phyloP scores from a whole-genome alignment of 306 rosid species.

The Prunus mongolica region DNA sequence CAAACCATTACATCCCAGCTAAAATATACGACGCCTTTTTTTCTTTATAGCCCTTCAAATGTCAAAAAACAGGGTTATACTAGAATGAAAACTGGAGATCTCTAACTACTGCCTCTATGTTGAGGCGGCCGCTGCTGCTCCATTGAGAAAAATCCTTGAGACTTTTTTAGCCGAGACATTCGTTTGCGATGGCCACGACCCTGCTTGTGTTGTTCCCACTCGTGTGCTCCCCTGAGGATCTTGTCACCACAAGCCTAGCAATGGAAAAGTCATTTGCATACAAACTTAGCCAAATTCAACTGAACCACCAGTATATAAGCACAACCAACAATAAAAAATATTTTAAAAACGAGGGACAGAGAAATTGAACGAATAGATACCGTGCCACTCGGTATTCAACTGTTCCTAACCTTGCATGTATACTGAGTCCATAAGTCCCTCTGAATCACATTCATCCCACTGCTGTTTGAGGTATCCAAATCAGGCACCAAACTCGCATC shows the following conservation, averaged over 20 bases:
- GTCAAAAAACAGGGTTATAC: not conserved
- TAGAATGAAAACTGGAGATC: not conserved
- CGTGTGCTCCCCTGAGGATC: slow-evolving; percentile 81
- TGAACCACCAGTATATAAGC: not conserved
- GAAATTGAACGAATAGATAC: not conserved
- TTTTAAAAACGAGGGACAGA: not conserved
- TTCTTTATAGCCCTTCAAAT: not conserved
- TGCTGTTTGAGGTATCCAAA: slow-evolving; percentile 20
- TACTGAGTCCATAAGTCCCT: slow-evolving; percentile 92
- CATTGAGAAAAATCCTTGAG: slow-evolving; percentile 12
- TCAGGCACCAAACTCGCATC: slow-evolving; percentile 28
- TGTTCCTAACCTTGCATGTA: slow-evolving; percentile 58
- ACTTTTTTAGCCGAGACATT: slow-evolving; percentile 52
- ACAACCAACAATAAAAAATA: no score
- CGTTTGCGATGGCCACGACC: slow-evolving; percentile 86
- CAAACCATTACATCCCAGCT: not conserved
- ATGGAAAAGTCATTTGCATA: slow-evolving; percentile 1
- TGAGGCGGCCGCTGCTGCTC: slow-evolving; percentile 27
- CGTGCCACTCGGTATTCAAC: not conserved
- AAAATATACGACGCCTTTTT: not conserved
- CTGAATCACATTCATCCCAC: slow-evolving; percentile 36
- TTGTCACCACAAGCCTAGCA: slow-evolving; percentile 76
- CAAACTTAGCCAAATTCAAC: not conserved
- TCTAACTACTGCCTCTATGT: slow-evolving; percentile 1
- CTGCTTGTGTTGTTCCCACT: slow-evolving; percentile 83